Conservation (phyloP, 345 rosid species). For the Gossypium mustelinum region DNA sequence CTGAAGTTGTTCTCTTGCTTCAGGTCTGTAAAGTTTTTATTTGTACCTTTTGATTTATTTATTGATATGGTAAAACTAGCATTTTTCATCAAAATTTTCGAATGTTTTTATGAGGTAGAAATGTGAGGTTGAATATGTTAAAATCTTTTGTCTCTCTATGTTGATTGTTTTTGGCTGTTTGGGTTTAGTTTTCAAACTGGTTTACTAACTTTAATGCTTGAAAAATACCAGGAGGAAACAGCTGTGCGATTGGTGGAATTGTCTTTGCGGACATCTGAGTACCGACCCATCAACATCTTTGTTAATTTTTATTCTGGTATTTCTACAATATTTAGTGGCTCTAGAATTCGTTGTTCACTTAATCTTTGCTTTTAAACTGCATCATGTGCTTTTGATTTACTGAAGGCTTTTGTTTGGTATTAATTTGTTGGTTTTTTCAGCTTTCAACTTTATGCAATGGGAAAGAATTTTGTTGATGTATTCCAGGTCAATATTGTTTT, state of each 20-base stretch:
- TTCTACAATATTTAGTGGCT: neutral
- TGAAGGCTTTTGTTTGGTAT: neutral
- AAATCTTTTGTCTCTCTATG: neutral
- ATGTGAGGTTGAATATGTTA: neutral
- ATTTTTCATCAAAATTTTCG: neutral
- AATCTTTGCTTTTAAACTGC: neutral
- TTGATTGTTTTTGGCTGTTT: neutral
- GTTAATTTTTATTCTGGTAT: constrained; percentile 77
- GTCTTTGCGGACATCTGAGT: constrained; percentile 58
- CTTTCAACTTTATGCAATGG: constrained; percentile 1
- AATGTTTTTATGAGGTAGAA: neutral
- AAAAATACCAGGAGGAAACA: constrained; percentile 62
- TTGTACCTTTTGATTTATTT: neutral
- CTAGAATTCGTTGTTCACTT: neutral
- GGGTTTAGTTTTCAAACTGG: neutral
- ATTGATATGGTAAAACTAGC: neutral
- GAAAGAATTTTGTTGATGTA: constrained; percentile 1
- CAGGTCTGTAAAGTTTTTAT: constrained; percentile 44
- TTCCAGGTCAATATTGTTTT: constrained; percentile 2
- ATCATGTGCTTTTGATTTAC: neutral
- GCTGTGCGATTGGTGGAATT: constrained; percentile 67
- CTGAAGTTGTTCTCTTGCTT: constrained; percentile 83
- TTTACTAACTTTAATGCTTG: constrained; percentile 10
- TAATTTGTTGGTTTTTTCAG: neutral
- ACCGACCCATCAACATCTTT: constrained; percentile 73